Conservation (phyloP, 257 asterid genomes). For the Gardenia jasminoides region DNA sequence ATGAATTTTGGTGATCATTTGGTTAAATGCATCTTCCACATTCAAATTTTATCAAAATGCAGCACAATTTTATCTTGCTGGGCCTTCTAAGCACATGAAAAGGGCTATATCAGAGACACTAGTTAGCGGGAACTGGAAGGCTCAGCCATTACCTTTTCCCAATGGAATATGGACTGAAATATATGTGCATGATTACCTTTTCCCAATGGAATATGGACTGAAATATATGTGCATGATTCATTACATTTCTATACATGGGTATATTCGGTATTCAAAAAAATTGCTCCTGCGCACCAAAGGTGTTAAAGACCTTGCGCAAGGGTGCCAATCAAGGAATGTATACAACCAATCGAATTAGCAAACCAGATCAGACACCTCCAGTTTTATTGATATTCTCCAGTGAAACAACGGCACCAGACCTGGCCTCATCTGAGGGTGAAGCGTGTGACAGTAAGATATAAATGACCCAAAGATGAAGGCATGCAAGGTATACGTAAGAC, state of each 20-base stretch:
- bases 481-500: conserved; percentile 61
- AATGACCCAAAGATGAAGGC: conserved; percentile 87
- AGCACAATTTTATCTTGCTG: no score
- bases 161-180: no score
- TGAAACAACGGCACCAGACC: conserved; percentile 57
- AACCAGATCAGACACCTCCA: conserved; percentile 43
- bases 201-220: no score
- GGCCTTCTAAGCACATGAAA: no score
- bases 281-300: conserved; percentile 7
- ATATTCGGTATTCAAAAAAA: background rate
- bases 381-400: conserved; percentile 82
- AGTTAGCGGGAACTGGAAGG: no score
- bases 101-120: no score
- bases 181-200: no score
- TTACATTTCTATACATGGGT: conserved; percentile 21
- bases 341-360: background rate
- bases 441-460: conserved; percentile 71
- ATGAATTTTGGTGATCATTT: conserved; percentile 66
- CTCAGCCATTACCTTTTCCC: no score
- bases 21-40: conserved; percentile 78
- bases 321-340: background rate
- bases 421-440: conserved; percentile 47
- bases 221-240: background rate
- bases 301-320: background rate
- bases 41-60: conserved; percentile 41